Conservation (phyloP, 768 basidiomycete genomes). For the Mycena leptocephala region DNA sequence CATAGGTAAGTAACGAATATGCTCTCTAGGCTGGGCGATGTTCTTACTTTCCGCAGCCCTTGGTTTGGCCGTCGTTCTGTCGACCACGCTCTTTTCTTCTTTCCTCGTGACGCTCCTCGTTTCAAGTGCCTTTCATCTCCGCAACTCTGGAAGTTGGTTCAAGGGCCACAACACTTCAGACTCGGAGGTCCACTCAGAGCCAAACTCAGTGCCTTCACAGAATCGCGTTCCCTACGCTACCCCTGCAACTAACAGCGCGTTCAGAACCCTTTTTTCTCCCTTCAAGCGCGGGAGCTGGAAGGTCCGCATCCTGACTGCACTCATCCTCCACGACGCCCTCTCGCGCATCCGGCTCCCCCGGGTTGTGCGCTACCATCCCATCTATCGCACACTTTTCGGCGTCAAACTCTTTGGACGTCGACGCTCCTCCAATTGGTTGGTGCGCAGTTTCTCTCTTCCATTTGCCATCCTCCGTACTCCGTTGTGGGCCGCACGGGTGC, state of each 20-base stretch:
- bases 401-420: neutral
- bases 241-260: neutral
- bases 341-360: slow-evolving; percentile 21
- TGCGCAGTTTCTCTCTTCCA: neutral
- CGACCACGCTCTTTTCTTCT: neutral
- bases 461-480: neutral
- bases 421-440: neutral
- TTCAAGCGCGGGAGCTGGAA: neutral
- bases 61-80: neutral
- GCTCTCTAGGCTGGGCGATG: neutral
- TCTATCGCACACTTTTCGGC: slow-evolving; percentile 14
- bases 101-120: neutral
- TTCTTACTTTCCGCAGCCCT: neutral
- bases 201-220: neutral
- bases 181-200: neutral
- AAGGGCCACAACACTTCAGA: neutral
- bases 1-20: neutral
- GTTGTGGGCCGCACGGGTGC: neutral
- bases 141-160: neutral
- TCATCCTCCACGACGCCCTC: slow-evolving; percentile 1
- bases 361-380: slow-evolving; percentile 8
- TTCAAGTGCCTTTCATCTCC: neutral
- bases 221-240: neutral
- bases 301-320: neutral
- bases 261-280: neutral